phyloP scores from a whole-genome alignment of 169 alveolate species.

The Blepharisma undulans region DNA sequence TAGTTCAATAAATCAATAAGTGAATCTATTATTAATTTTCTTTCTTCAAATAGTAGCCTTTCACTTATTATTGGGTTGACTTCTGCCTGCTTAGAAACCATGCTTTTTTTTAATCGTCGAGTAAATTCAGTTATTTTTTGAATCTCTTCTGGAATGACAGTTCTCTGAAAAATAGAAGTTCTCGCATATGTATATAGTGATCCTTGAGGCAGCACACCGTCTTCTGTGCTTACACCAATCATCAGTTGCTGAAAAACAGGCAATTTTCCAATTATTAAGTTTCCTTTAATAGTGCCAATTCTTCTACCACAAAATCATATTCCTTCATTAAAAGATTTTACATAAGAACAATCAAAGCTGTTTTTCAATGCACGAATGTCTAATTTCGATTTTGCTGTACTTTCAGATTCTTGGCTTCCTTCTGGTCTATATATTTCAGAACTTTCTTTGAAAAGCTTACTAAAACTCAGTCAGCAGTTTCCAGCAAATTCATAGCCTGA shows the following conservation, averaged over 20 bases:
- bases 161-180: not conserved
- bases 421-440: slow-evolving; percentile 4
- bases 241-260: slow-evolving; percentile 19
- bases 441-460: not conserved
- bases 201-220: slow-evolving; percentile 2
- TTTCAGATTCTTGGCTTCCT: not conserved
- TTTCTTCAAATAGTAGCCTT: not conserved
- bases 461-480: slow-evolving; percentile 13
- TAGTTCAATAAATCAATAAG: not conserved
- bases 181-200: not conserved
- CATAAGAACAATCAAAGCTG: not conserved
- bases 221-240: slow-evolving; percentile 25
- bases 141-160: slow-evolving; percentile 9
- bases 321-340: not conserved
- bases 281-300: slow-evolving; percentile 23
- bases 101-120: not conserved
- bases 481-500: not conserved
- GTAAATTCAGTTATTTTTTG: not conserved
- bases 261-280: not conserved
- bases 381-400: not conserved
- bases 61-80: not conserved
- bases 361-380: not conserved
- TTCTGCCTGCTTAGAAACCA: not conserved
- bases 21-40: not conserved
- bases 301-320: slow-evolving; percentile 3